Evolutionary conservation across 78 protist genomes (phyloP).

Genomic region (Neovahlkampfia damariscottae): DNA sequence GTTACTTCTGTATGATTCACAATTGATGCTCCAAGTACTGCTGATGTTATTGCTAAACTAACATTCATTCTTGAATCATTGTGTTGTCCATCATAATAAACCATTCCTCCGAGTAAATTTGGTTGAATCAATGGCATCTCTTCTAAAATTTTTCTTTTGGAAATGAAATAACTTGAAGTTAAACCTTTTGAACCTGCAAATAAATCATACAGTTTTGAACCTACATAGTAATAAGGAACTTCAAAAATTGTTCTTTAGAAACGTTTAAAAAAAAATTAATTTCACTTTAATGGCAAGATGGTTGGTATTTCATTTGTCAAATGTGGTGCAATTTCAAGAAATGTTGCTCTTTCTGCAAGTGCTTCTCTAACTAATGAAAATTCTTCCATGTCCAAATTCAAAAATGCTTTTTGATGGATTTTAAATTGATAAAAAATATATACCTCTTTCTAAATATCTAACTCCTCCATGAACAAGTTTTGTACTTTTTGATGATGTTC

Average conservation of each 20-base stretch:
- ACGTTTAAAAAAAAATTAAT: too few species aligned
- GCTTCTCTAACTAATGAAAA: constrained; percentile 63
- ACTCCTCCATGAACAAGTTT: constrained; percentile 89
- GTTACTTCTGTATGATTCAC: constrained; percentile 61
- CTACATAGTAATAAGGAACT: constrained; percentile 58
- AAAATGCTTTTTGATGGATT: too few species aligned
- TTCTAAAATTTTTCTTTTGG: constrained; percentile 19
- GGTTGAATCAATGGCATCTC: constrained; percentile 41
- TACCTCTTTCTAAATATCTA: constrained; percentile 70
- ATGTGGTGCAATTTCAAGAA: constrained; percentile 70
- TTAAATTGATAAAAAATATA: too few species aligned
- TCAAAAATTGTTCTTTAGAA: too few species aligned
- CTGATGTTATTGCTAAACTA: constrained; percentile 73
- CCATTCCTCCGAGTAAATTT: constrained; percentile 29
- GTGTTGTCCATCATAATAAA: constrained; percentile 73
- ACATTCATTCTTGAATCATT: constrained; percentile 79
- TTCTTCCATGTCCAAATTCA: constrained; percentile 40
- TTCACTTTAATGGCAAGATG: constrained; percentile 56
- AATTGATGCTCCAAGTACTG: constrained; percentile 59
- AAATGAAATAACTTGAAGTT: constrained; percentile 12
- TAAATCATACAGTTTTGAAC: constrained; percentile 63
- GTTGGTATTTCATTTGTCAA: constrained; percentile 67
- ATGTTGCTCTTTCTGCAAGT: constrained; percentile 48
- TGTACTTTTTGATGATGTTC: constrained; percentile 71
- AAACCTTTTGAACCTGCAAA: constrained; percentile 42